phyloP scores from a whole-genome alignment of 2,329 filamentous ascomycete genomes.

The Hymenoscyphus salicellus region DNA sequence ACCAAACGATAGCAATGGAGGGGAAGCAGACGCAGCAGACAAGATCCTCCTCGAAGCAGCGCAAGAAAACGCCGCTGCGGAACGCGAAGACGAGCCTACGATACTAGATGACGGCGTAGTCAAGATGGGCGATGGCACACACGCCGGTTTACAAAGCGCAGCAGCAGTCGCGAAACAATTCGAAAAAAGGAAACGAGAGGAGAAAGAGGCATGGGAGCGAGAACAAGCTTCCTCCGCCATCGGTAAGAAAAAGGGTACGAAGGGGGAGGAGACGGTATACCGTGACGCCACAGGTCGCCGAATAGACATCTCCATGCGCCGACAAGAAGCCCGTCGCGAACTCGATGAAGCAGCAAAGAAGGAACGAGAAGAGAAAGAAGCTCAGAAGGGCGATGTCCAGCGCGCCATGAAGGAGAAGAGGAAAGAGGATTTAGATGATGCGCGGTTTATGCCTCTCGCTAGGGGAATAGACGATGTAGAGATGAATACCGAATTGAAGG shows the following conservation, averaged over 20 bases:
- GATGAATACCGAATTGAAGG: slow-evolving; percentile 80
- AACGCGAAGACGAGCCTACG: slow-evolving; percentile 49
- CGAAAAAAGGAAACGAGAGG: slow-evolving; percentile 62
- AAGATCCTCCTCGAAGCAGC: slow-evolving; percentile 72
- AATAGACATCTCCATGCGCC: slow-evolving; percentile 87
- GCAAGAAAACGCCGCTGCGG: slow-evolving; percentile 58
- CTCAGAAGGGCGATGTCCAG: slow-evolving; percentile 83
- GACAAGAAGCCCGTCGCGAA: slow-evolving; percentile 79
- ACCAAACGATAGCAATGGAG: slow-evolving; percentile 32
- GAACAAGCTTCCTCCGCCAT: slow-evolving; percentile 39
- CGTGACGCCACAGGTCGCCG: slow-evolving; percentile 92
- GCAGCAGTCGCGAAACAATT: slow-evolving; percentile 71
- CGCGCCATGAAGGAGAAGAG: slow-evolving; percentile 61
- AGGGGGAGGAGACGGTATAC: slow-evolving; percentile 80
- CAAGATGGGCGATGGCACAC: slow-evolving; percentile 85
- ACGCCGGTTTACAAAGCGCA: slow-evolving; percentile 82
- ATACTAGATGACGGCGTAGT: slow-evolving; percentile 47
- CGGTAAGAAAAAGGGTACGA: slow-evolving; percentile 44
- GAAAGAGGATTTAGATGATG: slow-evolving; percentile 70
- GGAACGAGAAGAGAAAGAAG: slow-evolving; percentile 64
- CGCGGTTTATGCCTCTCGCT: slow-evolving; percentile 76
- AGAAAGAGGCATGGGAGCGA: slow-evolving; percentile 51
- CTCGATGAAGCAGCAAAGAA: slow-evolving; percentile 67
- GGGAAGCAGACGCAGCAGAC: slow-evolving; percentile 71
- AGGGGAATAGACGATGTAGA: slow-evolving; percentile 79